Percentiles rank a stretch among this genome's conserved stretches.
Conservation (phyloP, 352 stramenopile genomes). For the Globisporangium viniferum region DNA sequence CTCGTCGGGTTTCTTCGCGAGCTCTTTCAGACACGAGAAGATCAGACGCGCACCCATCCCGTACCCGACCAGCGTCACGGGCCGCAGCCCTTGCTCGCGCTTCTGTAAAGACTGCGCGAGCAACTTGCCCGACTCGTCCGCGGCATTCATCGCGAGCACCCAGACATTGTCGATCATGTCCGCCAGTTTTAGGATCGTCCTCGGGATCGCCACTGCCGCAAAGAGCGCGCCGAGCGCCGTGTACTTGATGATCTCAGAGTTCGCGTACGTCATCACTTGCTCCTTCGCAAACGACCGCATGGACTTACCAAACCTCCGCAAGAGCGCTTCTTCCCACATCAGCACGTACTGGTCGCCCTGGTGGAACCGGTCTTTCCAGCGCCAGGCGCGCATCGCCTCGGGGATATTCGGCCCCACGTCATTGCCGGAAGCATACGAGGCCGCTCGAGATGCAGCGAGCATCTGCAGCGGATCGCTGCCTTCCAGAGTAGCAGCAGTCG, state of each 20-base stretch:
- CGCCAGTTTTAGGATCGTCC: constrained; percentile 58
- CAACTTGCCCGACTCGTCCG: constrained; percentile 69
- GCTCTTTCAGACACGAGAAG: constrained; percentile 86
- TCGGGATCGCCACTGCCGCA: constrained; percentile 66
- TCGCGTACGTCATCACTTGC: constrained; percentile 65
- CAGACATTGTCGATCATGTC: constrained; percentile 87
- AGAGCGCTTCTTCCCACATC: constrained; percentile 66
- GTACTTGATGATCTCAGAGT: constrained; percentile 70
- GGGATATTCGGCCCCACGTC: not conserved
- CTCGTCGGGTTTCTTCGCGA: constrained; percentile 58
- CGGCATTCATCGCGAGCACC: constrained; percentile 76
- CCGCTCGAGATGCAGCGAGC: constrained; percentile 22
- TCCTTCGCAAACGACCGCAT: constrained; percentile 77
- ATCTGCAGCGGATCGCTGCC: constrained; percentile 44
- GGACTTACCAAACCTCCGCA: constrained; percentile 73
- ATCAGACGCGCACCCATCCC: constrained; percentile 89
- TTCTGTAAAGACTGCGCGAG: constrained; percentile 64
- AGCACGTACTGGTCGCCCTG: constrained; percentile 84
- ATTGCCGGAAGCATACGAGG: not conserved
- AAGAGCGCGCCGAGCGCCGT: constrained; percentile 76
- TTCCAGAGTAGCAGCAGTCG: not conserved
- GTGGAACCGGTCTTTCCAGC: constrained; percentile 80
- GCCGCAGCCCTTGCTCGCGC: constrained; percentile 72
- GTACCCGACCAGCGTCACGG: constrained; percentile 88
- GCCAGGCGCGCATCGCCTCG: constrained; percentile 55